Base-by-base conservation (phyloP, 805 yeast species). In the Torulaspora delbrueckii region DNA sequence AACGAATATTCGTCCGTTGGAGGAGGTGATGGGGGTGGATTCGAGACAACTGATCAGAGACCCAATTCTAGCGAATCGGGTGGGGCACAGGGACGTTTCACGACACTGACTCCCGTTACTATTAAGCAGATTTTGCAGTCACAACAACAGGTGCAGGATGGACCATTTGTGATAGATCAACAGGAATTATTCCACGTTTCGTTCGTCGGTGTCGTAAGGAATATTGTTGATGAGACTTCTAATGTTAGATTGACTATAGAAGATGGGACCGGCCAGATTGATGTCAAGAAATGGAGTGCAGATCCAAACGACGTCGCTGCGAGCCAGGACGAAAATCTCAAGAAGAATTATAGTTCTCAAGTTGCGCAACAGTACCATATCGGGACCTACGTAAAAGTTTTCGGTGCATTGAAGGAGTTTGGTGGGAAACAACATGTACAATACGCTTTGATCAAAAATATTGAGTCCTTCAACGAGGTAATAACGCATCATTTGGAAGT, bases 201-300 rank as follows among this genome's bases (percentile, higher is more conserved):
- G 22, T 75, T 84, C 55, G 78, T 82, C 6, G 95, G 89, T 0
- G 79, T 84, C 16, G 70, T 85, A n/a, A 73, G 91, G 58, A 79
- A 78, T 47, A 77, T 83, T 12, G 72, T 73, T 2, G 80, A 80
- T 47, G 75, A 74, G 47, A 75, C 84, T 1, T 71, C 82, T 6
- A 78, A 79, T 35, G 66, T 82, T 24, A 66, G 68, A 16, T 60
- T 83, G 37, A 78, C 81, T 14, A 58, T 85, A n/a, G 93, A 85
- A 57, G 95, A 85, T 61, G 91, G 93, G 8, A 81, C 93, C 0
- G 89, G 88, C 0, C 68, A 75, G 3, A 70, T 81, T 5, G 82
- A 81, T 22, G 74, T 84, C 39, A 75, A 84, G 56, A 75, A 76
- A 51, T 85, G 91, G 91, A 66, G 71, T 45, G 74, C 74, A 40